Base-by-base conservation (phyloP, 352 stramenopile species). In the Globisporangium echinulatum region DNA sequence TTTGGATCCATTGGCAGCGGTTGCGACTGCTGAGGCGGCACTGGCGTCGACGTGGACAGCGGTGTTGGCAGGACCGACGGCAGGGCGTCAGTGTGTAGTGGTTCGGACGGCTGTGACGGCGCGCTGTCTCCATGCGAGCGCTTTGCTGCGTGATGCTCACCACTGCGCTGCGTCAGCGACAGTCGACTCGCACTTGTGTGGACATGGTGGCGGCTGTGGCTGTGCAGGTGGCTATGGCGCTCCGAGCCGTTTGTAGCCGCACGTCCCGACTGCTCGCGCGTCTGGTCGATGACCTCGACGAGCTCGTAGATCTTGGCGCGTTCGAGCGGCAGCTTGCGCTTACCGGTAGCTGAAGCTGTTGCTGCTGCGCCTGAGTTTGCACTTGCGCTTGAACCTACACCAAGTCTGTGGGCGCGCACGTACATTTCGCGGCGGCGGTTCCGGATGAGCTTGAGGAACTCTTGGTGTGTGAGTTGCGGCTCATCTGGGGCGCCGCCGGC, bases 391-490 rank as follows among this genome's bases (percentile, higher is more conserved):
- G 44, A 61, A 2, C 25, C 25, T 1, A 33, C 25, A 33, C 61
- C 13, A 13, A 8, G 40, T 44, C 67, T 71, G n/a, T 70, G 62
- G 11, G 69, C 59, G n/a, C 71, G 66, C 25, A 61, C 65, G 49
- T 84, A 62, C 56, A 84, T 81, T 62, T 90, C 80, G 49, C 75
- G 64, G 39, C 80, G 77, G 55, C 80, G 70, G 56, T 90, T 90
- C 43, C 80, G 61, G 52, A 90, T 84, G 52, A 90, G 70, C 49
- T 87, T 88, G 37, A 90, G 70, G 46, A 90, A 90, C 57, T 88
- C 80, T 1, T 54, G 52, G 15, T 81, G 66, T 9, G 74, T 70
- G 15, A 88, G 67, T 46, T 68, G 63, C 42, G 77, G 77, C 52
- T 90, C 74, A 33, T 85, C 68, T 0, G 66, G 51, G 3, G 66